Base-by-base conservation (phyloP, 1,139 yeast species). In the Sugiyamaella pinicola region DNA sequence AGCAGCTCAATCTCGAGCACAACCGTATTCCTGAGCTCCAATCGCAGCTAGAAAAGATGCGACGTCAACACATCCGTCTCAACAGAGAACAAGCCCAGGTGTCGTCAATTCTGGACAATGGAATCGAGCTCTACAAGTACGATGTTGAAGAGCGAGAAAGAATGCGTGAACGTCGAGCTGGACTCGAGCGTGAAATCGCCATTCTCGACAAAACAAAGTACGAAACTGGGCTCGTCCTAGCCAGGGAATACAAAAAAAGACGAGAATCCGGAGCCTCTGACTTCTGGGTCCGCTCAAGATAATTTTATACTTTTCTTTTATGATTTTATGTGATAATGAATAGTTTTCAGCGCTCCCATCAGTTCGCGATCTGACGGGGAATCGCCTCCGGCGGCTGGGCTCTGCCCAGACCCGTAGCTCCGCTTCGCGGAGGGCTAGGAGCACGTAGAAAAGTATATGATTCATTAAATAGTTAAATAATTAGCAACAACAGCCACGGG, bases 251-350 rank as follows among this genome's bases (percentile, higher is more conserved):
- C 58, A 61, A 62, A 39, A 53, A 56, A 15, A 58, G 58, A 15
- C 51, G 65, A 12, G 61, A 61, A 8, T 34, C 54, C 18, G 61
- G 58, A 7, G 58, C 54, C 13, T 59, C 65, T 15, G 65, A 62
- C 21, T 64, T 62, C 46, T 64, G 68, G 68, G 66, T 63, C 10
- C 59, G 64, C 8, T 55, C 58, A 1, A 51, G 54, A 28, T 51
- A 44, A 42, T 4, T 35, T 24, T 7, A n/a, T 22, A 24, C 17
- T 24, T 12, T 29, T 24, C 17, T 15, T 35, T 33, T 37, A 46
- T 46, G 43, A 46, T 24, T 39, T 46, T 37, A 46, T 35, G 49
- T 38, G 49, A 46, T 46, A 46, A 46, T 26, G 49, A 46, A 35
- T 37, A 7, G 9, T 37, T 22, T 17, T 29, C 13, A 40, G 12